Evolutionary conservation across 331 rosid genomes (phyloP).

Genomic region (Quercus tomentella): DNA sequence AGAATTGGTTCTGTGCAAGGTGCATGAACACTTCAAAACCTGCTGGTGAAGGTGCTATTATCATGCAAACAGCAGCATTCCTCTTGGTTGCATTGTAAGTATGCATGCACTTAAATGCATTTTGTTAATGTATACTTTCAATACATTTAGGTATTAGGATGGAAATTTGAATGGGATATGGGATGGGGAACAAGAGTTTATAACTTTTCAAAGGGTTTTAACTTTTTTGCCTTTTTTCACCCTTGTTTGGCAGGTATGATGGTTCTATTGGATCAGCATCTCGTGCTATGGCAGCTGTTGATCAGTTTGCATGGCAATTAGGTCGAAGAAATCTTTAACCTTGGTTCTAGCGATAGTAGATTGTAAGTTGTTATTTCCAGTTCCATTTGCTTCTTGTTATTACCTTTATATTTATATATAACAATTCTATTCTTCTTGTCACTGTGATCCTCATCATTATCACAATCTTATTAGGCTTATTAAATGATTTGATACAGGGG

Average conservation of each 20-base stretch:
- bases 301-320: conserved; percentile 49
- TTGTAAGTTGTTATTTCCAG: conserved; percentile 1
- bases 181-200: neutral
- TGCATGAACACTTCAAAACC: conserved; percentile 68
- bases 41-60: conserved; percentile 60
- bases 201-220: neutral
- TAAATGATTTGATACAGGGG: neutral
- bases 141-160: neutral
- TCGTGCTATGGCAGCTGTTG: conserved; percentile 63
- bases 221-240: neutral
- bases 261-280: conserved; percentile 80
- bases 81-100: conserved; percentile 60
- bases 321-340: conserved; percentile 38
- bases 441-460: neutral
- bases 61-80: conserved; percentile 46
- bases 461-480: neutral
- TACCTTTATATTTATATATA: neutral
- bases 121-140: neutral
- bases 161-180: neutral
- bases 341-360: neutral
- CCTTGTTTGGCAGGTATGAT: conserved; percentile 40
- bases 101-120: neutral
- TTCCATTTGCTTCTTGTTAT: neutral
- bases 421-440: neutral
- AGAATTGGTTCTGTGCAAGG: conserved; percentile 64